Percentiles rank a stretch among this genome's conserved stretches.
These are phyloP conservation scores for Epichloe gansuensis DNA, from an alignment of 2,329 filamentous ascomycete genomes.

Conservation along the genomic window DNA sequence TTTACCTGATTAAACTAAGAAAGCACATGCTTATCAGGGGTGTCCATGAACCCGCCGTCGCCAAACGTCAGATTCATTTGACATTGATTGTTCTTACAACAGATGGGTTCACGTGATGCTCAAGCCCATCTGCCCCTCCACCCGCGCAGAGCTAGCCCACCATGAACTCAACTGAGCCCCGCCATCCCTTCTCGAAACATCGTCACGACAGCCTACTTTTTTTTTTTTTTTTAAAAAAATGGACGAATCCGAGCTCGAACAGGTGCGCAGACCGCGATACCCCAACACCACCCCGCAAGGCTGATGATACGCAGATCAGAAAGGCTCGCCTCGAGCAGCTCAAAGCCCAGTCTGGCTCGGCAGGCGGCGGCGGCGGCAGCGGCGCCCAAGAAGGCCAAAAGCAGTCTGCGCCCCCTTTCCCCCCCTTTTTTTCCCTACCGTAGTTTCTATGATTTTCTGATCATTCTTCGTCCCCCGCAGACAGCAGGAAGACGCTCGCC, in stretches of 20 bases:
- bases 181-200: slow-evolving; percentile 3
- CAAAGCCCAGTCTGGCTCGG: slow-evolving; percentile 53
- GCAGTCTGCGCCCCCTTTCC: slow-evolving; percentile 21
- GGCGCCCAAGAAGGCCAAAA: slow-evolving; percentile 55
- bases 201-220: not conserved
- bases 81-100: not conserved
- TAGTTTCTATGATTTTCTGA: not conserved
- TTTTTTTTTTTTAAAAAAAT: slow-evolving; percentile 13
- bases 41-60: not conserved
- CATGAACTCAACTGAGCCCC: not conserved
- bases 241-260: slow-evolving; percentile 32
- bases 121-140: slow-evolving; percentile 9
- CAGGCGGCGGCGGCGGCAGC: no score
- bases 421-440: not conserved
- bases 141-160: not conserved
- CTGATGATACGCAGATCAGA: slow-evolving; percentile 50
- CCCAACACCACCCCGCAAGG: not conserved
- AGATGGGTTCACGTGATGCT: slow-evolving; percentile 10
- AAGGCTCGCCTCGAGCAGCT: slow-evolving; percentile 89
- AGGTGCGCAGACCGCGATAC: slow-evolving; percentile 14
- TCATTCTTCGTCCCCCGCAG: slow-evolving; percentile 14
- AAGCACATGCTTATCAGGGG: not conserved
- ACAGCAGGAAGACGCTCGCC: slow-evolving; percentile 54
- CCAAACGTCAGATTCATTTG: not conserved
- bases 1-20: no score